Conservation (phyloP, 352 stramenopile genomes). For the Phytophthora europaea region DNA sequence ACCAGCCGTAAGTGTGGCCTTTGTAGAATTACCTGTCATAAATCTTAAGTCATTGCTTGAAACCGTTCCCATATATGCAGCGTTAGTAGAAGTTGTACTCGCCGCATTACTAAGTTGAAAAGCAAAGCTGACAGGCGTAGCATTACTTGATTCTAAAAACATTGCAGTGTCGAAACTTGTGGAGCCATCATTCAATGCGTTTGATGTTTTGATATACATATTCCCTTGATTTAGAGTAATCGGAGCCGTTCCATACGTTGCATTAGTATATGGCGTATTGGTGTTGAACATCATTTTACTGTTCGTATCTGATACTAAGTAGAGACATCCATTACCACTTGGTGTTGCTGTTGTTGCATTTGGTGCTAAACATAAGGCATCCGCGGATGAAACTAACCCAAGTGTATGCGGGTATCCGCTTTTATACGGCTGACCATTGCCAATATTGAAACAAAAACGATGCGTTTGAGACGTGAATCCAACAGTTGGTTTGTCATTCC, state of each 20-base stretch:
- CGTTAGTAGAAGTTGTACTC: too few relatives aligned
- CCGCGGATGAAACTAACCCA: neutral
- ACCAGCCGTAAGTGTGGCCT: too few relatives aligned
- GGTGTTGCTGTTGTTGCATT: slow-evolving; percentile 3
- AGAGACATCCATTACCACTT: slow-evolving; percentile 16
- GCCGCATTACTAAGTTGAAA: neutral
- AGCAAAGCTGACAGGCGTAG: slow-evolving; percentile 17
- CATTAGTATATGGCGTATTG: slow-evolving; percentile 22
- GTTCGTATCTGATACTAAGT: slow-evolving; percentile 22
- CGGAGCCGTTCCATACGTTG: slow-evolving; percentile 12
- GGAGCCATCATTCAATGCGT: neutral
- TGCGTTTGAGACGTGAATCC: slow-evolving; percentile 32
- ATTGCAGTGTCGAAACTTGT: too few relatives aligned
- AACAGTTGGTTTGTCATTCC: slow-evolving; percentile 23
- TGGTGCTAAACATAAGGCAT: neutral
- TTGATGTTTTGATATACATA: slow-evolving; percentile 31
- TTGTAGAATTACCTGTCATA: too few relatives aligned
- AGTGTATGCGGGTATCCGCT: slow-evolving; percentile 26
- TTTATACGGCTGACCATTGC: slow-evolving; percentile 26
- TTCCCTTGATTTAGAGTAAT: slow-evolving; percentile 17
- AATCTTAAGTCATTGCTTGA: too few relatives aligned
- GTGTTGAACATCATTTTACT: slow-evolving; percentile 29
- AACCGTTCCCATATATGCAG: too few relatives aligned
- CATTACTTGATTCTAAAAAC: slow-evolving; percentile 27
- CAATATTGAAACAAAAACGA: slow-evolving; percentile 35